phyloP scores from a whole-genome alignment of 257 asterid species.

The Coffea canephora region DNA sequence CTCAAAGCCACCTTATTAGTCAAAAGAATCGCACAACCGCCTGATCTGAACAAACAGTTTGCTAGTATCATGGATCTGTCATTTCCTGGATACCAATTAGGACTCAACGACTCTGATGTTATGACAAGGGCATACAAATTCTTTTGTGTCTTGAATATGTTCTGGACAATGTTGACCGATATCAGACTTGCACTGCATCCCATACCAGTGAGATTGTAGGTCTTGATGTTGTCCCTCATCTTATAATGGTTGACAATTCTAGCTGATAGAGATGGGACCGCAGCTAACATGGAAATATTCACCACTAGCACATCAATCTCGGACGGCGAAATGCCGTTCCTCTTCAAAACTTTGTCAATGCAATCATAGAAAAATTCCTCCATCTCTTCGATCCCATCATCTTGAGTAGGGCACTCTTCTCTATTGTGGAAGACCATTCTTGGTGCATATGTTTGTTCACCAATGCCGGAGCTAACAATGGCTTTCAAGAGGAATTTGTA shows the following conservation, averaged over 20 bases:
- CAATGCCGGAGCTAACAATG: constrained; percentile 83
- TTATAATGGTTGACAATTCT: constrained; percentile 55
- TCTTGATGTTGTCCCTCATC: constrained; percentile 66
- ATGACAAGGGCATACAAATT: constrained; percentile 56
- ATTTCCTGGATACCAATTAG: constrained; percentile 80
- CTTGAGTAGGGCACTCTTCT: constrained; percentile 50
- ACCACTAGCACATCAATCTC: constrained; percentile 79
- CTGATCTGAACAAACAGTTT: constrained; percentile 69
- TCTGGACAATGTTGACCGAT: constrained; percentile 51
- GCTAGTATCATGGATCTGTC: constrained; percentile 84
- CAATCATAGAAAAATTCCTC: constrained; percentile 62
- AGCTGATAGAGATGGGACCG: constrained; percentile 54
- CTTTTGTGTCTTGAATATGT: constrained; percentile 35
- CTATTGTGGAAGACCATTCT: constrained; percentile 61
- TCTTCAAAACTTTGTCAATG: constrained; percentile 42
- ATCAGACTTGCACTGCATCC: constrained; percentile 89
- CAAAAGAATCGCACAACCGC: constrained; percentile 69
- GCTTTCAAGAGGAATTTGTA: constrained; percentile 76
- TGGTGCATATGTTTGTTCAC: constrained; percentile 88
- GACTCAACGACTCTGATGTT: constrained; percentile 70
- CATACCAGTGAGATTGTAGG: constrained; percentile 79
- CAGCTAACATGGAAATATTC: constrained; percentile 70
- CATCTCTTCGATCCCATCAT: constrained; percentile 62
- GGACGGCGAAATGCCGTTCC: constrained; percentile 41
- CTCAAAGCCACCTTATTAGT: constrained; percentile 46